Evolutionary conservation across 352 stramenopile species (phyloP).

Genomic region (Globisporangium camurandrum): DNA sequence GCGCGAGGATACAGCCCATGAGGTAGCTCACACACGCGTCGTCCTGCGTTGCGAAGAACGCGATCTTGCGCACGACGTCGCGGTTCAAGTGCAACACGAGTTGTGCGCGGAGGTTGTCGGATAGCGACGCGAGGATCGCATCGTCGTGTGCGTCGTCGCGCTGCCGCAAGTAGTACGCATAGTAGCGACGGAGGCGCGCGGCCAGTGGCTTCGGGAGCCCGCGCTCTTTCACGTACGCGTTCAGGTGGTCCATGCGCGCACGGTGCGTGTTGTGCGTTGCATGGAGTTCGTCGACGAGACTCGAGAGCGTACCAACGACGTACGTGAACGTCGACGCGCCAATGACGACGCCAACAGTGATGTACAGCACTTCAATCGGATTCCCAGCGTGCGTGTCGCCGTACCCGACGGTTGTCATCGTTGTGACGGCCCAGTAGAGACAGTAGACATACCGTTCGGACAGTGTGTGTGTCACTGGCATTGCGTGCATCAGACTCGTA

Average conservation of each 20-base stretch:
- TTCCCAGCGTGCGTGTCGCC: slow-evolving; percentile 58
- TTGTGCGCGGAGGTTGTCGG: slow-evolving; percentile 66
- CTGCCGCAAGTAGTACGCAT: slow-evolving; percentile 74
- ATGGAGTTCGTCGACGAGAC: slow-evolving; percentile 68
- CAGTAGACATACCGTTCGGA: slow-evolving; percentile 62
- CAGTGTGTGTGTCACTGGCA: slow-evolving; percentile 19
- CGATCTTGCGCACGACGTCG: slow-evolving; percentile 77
- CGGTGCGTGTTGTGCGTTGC: slow-evolving; percentile 36
- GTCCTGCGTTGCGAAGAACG: slow-evolving; percentile 72
- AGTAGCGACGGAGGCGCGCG: slow-evolving; percentile 58
- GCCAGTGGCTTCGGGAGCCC: slow-evolving; percentile 45
- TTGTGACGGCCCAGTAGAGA: slow-evolving; percentile 73
- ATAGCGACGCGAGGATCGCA: slow-evolving; percentile 57
- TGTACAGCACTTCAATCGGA: slow-evolving; percentile 43
- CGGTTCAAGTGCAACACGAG: slow-evolving; percentile 73
- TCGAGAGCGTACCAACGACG: slow-evolving; percentile 68
- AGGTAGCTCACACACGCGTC: slow-evolving; percentile 77
- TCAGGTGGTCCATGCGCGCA: slow-evolving; percentile 65
- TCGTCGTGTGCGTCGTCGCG: slow-evolving; percentile 69
- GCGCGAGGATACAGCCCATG: slow-evolving; percentile 73
- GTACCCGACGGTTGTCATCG: slow-evolving; percentile 77
- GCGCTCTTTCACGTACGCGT: slow-evolving; percentile 68
- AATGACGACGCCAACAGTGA: slow-evolving; percentile 44
- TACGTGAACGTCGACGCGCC: slow-evolving; percentile 70
- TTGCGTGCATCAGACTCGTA: slow-evolving; percentile 18